Percentiles rank a stretch among this genome's conserved stretches.
Conservation (phyloP, 371 early-diverging fungal species). For the Actinomucor elegans region DNA sequence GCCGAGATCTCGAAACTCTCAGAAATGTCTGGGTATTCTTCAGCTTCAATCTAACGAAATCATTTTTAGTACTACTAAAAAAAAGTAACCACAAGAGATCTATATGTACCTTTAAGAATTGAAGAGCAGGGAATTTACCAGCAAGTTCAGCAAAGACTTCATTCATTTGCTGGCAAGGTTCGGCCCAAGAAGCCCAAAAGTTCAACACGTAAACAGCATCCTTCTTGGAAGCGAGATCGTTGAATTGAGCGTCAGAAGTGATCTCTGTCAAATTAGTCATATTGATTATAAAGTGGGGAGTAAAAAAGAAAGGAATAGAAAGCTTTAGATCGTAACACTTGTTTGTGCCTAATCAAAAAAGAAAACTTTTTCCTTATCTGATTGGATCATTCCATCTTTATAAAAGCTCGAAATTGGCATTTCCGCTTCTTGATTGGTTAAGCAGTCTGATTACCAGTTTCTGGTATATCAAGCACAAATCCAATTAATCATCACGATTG, state of each 20-base stretch:
- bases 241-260: slow-evolving; percentile 41
- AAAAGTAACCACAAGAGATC: background rate
- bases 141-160: slow-evolving; percentile 85
- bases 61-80: background rate
- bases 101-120: slow-evolving; percentile 71
- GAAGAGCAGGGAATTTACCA: slow-evolving; percentile 68
- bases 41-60: slow-evolving; percentile 79
- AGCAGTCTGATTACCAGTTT: background rate
- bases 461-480: no score
- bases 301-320: background rate
- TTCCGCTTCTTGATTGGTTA: slow-evolving; percentile 1
- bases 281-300: slow-evolving; percentile 1
- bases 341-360: background rate
- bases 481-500: no score
- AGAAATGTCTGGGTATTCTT: slow-evolving; percentile 85
- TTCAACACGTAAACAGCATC: slow-evolving; percentile 60
- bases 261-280: slow-evolving; percentile 45
- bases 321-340: background rate
- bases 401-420: background rate
- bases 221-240: slow-evolving; percentile 24
- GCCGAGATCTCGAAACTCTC: slow-evolving; percentile 86
- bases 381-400: background rate
- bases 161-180: slow-evolving; percentile 90
- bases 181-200: slow-evolving; percentile 93
- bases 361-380: background rate